Evolutionary conservation across 2,329 filamentous ascomycete species (phyloP).

Genomic region (Colletotrichum scovillei): DNA sequence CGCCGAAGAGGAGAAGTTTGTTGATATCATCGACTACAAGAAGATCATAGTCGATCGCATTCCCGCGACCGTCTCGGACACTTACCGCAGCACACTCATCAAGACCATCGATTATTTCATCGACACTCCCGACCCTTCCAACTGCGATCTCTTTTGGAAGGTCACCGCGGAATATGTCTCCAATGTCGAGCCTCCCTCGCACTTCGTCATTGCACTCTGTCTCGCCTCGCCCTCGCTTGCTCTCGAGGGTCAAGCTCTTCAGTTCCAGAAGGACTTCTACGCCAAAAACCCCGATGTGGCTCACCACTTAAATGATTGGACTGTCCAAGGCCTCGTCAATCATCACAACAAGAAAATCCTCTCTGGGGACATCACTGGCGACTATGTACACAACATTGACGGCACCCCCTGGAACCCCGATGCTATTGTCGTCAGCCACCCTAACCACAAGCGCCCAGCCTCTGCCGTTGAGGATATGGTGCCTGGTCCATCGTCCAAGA

Average conservation of each 20-base stretch:
- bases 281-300: not conserved
- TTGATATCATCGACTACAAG: not conserved
- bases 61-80: not conserved
- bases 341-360: not conserved
- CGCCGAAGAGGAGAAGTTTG: not conserved
- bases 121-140: not conserved
- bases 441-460: conserved; percentile 2
- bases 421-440: not conserved
- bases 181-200: not conserved
- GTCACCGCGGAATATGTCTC: conserved; percentile 10
- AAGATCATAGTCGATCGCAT: conserved; percentile 2
- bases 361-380: not conserved
- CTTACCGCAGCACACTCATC: not conserved
- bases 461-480: not conserved
- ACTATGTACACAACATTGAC: not conserved
- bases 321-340: conserved; percentile 9
- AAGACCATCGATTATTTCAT: conserved; percentile 4
- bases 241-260: conserved; percentile 1
- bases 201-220: conserved; percentile 18
- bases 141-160: conserved; percentile 10
- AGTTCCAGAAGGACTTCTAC: conserved; percentile 15
- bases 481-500: not conserved
- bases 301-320: conserved; percentile 16
- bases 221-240: conserved; percentile 16
- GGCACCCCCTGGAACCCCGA: not conserved